Base-by-base conservation (phyloP, 306 rosid species). In the Rosa persica region DNA sequence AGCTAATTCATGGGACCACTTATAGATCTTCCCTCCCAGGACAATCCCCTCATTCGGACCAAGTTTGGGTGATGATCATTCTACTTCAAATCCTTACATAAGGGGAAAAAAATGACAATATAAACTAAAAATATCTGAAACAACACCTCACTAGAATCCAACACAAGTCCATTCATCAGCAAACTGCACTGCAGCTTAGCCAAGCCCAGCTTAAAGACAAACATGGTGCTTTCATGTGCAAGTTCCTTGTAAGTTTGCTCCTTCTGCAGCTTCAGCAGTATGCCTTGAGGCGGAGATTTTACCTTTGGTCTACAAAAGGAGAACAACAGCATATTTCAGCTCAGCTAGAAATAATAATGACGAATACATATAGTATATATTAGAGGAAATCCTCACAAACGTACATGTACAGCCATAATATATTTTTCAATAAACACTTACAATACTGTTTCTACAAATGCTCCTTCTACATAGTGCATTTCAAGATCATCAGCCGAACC, bases 401-500 rank as follows among this genome's bases (percentile, higher is more conserved):
- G 79, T 43, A 69, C 67, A 44, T 17, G 71, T 36, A 52, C 34
- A 43, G 25, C n/a, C 22, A 34, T 49, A 39, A 60, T 3, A 76
- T 46, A 47, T 19, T 60, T 30, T 38, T 40, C 47, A 70, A 71
- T 20, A 48, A 82, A 86, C 46, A 75, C 99, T 82, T 87, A 95
- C 99, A 95, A 83, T 80, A 93, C 85, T 62, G 94, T 88, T 84
- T 95, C 99, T 23, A 93, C 96, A 87, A 93, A 95, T 75, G 98
- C 99, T 81, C 92, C 91, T 85, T 95, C 99, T 76, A 93, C 94
- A 74, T 91, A 90, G 85, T 89, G 89, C 83, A 62, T 81, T 74
- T 95, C 99, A 68, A 88, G 89, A 73, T 89, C 98, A 23, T 90
- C 92, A 19, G 49, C 83, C 39, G 74, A 60, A 80, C 81, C 89